Evolutionary conservation across 441 rosid genomes (phyloP).

Genomic region (Hura crepitans): DNA sequence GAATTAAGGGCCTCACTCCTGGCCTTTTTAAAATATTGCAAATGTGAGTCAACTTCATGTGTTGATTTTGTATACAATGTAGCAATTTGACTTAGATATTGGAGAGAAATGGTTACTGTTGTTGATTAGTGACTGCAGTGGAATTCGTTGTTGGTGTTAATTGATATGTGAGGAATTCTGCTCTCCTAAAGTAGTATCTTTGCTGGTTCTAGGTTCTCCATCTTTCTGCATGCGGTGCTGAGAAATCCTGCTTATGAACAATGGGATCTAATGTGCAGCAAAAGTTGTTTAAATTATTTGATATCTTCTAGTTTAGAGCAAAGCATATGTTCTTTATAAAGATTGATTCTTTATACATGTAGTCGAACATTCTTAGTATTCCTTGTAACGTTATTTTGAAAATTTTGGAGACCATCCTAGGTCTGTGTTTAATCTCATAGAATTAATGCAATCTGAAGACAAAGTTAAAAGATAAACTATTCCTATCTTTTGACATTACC

Average conservation of each 20-base stretch:
- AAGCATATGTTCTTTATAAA: no score
- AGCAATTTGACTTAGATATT: neutral
- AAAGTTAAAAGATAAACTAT: neutral
- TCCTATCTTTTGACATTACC: neutral
- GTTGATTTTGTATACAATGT: neutral
- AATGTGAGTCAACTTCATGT: neutral
- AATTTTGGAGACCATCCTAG: neutral
- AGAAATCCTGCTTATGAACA: neutral
- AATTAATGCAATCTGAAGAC: neutral
- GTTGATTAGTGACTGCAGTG: neutral
- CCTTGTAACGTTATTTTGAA: no score
- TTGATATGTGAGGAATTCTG: no score
- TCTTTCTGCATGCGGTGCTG: neutral
- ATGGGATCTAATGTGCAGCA: neutral
- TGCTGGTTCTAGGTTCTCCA: no score
- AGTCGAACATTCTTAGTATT: no score
- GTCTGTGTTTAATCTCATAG: neutral
- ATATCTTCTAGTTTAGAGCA: no score
- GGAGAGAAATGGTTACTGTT: neutral
- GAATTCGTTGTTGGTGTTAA: neutral
- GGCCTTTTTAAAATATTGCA: neutral
- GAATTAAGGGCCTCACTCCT: neutral
- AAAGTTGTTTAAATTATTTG: neutral
- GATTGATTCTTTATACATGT: no score
- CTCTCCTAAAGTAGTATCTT: no score